These are phyloP conservation scores for Haplosporangium gracile DNA, from an alignment of 192 early-diverging fungal species.

Conservation along the genomic window DNA sequence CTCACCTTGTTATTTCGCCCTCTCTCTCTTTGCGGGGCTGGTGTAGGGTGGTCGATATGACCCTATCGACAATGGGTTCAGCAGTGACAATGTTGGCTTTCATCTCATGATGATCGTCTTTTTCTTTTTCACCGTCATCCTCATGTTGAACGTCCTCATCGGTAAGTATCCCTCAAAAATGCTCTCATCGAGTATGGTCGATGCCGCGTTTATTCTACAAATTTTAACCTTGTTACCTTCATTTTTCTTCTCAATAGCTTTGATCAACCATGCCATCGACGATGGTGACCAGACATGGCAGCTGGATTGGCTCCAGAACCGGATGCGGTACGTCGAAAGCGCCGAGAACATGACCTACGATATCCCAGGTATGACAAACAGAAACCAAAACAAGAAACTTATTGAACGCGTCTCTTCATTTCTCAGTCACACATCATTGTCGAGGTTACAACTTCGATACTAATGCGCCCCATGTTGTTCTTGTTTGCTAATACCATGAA, in stretches of 20 bases:
- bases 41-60: constrained; percentile 24
- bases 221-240: background rate
- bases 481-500: background rate
- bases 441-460: too few species aligned
- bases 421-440: too few species aligned
- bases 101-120: constrained; percentile 14
- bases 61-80: background rate
- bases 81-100: background rate
- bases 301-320: constrained; percentile 8
- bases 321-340: background rate
- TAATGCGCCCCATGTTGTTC: background rate
- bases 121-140: constrained; percentile 21
- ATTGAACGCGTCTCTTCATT: too few species aligned
- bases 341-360: background rate
- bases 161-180: background rate
- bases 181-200: too few species aligned
- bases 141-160: constrained; percentile 32
- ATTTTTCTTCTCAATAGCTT: background rate
- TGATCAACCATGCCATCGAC: background rate
- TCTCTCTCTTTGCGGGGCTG: too few species aligned
- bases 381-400: too few species aligned
- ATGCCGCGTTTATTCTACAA: background rate
- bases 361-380: constrained; percentile 3
- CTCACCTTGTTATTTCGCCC: background rate
- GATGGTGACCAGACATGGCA: constrained; percentile 5